Evolutionary conservation across 768 basidiomycete genomes (phyloP).

Genomic region (Xerocomellus chrysenteron): DNA sequence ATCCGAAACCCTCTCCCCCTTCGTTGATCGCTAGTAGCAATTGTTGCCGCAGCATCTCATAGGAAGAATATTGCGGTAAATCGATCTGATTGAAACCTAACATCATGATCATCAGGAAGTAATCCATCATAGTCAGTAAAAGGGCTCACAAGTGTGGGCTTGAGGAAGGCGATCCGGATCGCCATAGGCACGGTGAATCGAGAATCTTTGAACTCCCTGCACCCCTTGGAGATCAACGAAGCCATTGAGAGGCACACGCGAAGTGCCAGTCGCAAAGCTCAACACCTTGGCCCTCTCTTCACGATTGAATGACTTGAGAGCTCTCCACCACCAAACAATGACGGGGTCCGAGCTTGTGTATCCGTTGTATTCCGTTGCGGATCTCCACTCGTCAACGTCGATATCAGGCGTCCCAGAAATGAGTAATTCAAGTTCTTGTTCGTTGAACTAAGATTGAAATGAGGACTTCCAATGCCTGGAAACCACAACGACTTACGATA

Average conservation of each 20-base stretch:
- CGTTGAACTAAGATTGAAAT: constrained; percentile 68
- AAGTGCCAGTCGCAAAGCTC: constrained; percentile 93
- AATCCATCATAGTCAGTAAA: not conserved
- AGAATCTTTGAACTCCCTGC: constrained; percentile 92
- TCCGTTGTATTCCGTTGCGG: constrained; percentile 88
- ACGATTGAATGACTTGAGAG: constrained; percentile 94
- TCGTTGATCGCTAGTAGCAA: constrained; percentile 91
- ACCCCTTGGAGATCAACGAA: constrained; percentile 95
- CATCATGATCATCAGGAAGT: constrained; percentile 15
- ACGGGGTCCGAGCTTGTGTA: constrained; percentile 89
- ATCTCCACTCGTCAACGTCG: constrained; percentile 96
- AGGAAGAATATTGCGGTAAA: constrained; percentile 91
- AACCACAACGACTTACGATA: constrained; percentile 58
- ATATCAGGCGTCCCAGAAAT: constrained; percentile 99
- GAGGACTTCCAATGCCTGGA: not conserved
- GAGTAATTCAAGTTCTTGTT: constrained; percentile 89
- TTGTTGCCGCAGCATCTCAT: constrained; percentile 93
- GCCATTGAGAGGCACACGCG: constrained; percentile 90
- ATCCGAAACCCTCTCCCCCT: constrained; percentile 94
- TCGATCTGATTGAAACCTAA: constrained; percentile 93
- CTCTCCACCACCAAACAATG: constrained; percentile 99
- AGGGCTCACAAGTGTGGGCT: constrained; percentile 79
- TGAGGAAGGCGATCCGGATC: constrained; percentile 82
- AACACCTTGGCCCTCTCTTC: constrained; percentile 96
- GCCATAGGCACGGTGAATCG: constrained; percentile 92